Evolutionary conservation across 2,329 filamentous ascomycete species (phyloP), one percentile per base, ranked within the genome.

Genomic region (Exophiala aquamarina): DNA sequence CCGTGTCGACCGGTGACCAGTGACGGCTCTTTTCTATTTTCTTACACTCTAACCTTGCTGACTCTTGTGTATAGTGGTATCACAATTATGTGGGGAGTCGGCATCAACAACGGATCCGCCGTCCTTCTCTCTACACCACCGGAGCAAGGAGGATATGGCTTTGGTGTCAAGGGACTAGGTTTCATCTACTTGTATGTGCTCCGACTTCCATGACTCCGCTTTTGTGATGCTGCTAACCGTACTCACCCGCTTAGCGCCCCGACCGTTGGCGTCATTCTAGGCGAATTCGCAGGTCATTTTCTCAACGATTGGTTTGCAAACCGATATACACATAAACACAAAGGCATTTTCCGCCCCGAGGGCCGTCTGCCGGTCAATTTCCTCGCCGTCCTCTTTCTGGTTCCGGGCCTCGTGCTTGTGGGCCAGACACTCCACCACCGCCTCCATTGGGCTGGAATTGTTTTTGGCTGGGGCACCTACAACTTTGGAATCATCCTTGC

Each of bases 121-220:
- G 75, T 79, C 9, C 72, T 79, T 41, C 63, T 81, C 3, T 64
- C 66, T 1, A 70, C 70, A 0, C 61, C 76, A 3, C 7, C 8
- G 9, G 38, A 10, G 15, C 17, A 18, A 4, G 43, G 44, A 14
- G 48, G 48, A 23, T 79, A 80, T 56, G 66, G 68, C 3, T 78
- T 80, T 57, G 71, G 69, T 0, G 66, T 70, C 0, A 69, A 68
- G 37, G 66, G 73, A 37, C 72, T 79, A 33, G 78, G 72, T 1
- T 71, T 68, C 49, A 77, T 82, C 57, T 81, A 81, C 63, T 80
- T 82, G n/a, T n/a, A n/a, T n/a, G n/a, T n/a, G n/a, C n/a, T n/a
- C n/a, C n/a, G n/a, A n/a, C n/a, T n/a, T n/a, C n/a, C n/a, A n/a
- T n/a, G n/a, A n/a, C 29, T 44, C 43, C 4, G 52, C 44, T 2